Evolutionary conservation across 108 stramenopile genomes (phyloP), one percentile per base, ranked within the genome.

Genomic region (Pseudonitzschia pungens): DNA sequence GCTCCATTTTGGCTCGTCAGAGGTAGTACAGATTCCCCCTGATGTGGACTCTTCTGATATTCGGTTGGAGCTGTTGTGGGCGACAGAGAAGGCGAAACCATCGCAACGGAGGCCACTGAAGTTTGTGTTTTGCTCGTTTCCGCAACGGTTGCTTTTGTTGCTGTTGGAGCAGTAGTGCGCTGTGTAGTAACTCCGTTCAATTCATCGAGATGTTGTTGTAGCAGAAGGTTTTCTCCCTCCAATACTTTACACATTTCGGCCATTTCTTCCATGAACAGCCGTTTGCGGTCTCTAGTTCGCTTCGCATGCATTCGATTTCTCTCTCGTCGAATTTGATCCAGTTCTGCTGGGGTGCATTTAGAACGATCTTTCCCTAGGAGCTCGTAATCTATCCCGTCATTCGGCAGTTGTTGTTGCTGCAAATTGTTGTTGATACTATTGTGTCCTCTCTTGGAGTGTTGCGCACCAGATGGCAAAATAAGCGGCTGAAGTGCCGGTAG

Each of bases 221-320:
- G 66, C 12, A 88, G 12, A 18, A 84, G 68, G 69, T 93, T 93
- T 69, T 93, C 92, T 11, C 81, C 84, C 71, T 90, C 86, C 20
- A 93, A 77, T 54, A 77, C 66, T 54, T 79, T 85, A 70, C 90
- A 89, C 79, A 93, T 89, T 58, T 84, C 85, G 43, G 87, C 87
- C 89, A 93, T 93, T 65, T 90, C 86, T 76, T 90, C 92, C 86
- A 89, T 90, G 50, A 92, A 89, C 12, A 89, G 76, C 12, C 92
- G 84, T 78, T 93, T 93, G 15, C 92, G 70, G 68, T 95, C 94
- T 40, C 94, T 72, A 22, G 91, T 95, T 59, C 90, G 82, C 73
- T 92, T 92, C 60, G 94, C 94, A 71, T 95, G 94, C 90, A 95
- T 95, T n/a, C 94, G 86, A 69, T 95, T 95, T 20, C 94, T 75